Evolutionary conservation across 495 filamentous ascomycete species (phyloP).

Genomic region (Chaetomium tenue): DNA sequence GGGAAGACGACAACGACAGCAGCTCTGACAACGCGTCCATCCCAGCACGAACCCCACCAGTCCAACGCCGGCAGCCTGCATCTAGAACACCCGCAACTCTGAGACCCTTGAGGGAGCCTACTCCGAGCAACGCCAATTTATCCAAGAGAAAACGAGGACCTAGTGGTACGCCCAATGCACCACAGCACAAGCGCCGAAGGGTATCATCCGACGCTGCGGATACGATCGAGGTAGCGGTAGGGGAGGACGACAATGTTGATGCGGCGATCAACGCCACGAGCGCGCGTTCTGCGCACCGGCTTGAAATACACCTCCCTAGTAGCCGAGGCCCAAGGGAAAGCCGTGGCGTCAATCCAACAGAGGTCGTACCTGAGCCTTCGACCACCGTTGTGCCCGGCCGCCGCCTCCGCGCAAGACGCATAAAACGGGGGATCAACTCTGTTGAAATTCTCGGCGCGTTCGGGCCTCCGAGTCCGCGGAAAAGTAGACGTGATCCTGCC

Average conservation of each 20-base stretch:
- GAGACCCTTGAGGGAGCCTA: background rate
- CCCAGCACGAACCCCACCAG: background rate
- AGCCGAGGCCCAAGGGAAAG: background rate
- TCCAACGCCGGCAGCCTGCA: background rate
- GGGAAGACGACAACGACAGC: background rate
- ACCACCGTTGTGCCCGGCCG: background rate
- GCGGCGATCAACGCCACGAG: slow-evolving; percentile 5
- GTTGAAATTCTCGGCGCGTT: background rate
- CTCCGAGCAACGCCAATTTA: background rate
- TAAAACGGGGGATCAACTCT: background rate
- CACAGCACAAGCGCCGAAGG: background rate
- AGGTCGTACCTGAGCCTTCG: background rate
- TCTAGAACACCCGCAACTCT: background rate
- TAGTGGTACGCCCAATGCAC: background rate
- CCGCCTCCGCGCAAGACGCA: background rate
- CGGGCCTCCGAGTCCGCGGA: background rate
- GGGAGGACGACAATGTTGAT: slow-evolving; percentile 8
- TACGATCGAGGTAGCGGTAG: slow-evolving; percentile 10
- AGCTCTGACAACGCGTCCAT: background rate
- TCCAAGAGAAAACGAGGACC: background rate
- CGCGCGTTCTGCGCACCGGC: background rate
- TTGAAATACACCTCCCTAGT: slow-evolving; percentile 1
- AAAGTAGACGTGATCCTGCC: background rate
- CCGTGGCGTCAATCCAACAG: background rate
- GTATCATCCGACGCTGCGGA: background rate